Conservation (phyloP, 495 filamentous ascomycete species). For the Penicillium cataractarum region DNA sequence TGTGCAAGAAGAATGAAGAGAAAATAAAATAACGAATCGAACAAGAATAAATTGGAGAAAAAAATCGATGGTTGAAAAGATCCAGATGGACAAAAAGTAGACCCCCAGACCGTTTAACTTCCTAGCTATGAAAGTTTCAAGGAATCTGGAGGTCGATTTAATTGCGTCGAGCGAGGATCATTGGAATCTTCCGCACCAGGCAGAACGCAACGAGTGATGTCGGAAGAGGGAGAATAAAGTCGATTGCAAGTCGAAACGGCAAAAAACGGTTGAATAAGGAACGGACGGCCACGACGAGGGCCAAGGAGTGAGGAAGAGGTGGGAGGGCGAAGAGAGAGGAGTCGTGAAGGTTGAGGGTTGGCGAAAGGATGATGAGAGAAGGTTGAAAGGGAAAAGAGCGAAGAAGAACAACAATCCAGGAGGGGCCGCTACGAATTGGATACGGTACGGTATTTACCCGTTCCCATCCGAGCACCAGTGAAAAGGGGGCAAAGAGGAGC, state of each 20-base stretch:
- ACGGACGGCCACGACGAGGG: conserved; percentile 53
- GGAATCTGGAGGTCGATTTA: conserved; percentile 49
- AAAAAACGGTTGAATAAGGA: conserved; percentile 37
- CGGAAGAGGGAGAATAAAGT: conserved; percentile 13
- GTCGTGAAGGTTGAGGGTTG: conserved; percentile 44
- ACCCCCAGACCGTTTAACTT: conserved; percentile 50
- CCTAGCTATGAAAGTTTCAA: conserved; percentile 38
- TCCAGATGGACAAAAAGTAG: conserved; percentile 37
- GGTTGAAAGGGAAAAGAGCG: conserved; percentile 36
- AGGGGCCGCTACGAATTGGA: conserved; percentile 21
- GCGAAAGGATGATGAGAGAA: neutral
- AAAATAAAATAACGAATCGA: conserved; percentile 4
- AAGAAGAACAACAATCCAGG: conserved; percentile 26
- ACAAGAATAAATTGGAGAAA: conserved; percentile 16
- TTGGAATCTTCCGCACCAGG: conserved; percentile 41
- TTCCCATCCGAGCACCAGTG: neutral
- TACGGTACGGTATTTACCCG: conserved; percentile 1
- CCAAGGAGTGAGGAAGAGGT: conserved; percentile 30
- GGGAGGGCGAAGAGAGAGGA: conserved; percentile 15
- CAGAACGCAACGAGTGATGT: conserved; percentile 24
- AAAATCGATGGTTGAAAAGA: conserved; percentile 31
- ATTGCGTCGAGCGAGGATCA: conserved; percentile 37
- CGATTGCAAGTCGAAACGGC: conserved; percentile 12
- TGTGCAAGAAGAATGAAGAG: conserved; percentile 22
- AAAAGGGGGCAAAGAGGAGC: neutral